Percentiles rank a stretch among this genome's conserved stretches.
These are phyloP conservation scores for Endoconidiophora polonica DNA, from an alignment of 2,329 filamentous ascomycete species.

Conservation along the genomic window DNA sequence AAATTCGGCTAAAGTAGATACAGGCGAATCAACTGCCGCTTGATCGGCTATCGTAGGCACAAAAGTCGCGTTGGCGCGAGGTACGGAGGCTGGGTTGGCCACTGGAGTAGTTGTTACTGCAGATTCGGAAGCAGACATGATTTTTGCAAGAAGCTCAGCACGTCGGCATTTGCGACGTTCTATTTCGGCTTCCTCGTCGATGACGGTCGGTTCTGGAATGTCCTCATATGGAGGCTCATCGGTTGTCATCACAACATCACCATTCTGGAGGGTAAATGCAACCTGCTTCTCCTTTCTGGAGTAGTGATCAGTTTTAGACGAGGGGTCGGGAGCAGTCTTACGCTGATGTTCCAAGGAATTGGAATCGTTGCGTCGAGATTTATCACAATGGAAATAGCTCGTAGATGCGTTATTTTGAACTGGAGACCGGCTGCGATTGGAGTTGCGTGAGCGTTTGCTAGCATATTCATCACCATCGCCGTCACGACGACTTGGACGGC, in stretches of 20 bases:
- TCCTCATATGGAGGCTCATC: background rate
- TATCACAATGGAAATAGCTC: slow-evolving; percentile 14
- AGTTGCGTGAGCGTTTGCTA: slow-evolving; percentile 39
- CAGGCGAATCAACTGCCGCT: slow-evolving; percentile 26
- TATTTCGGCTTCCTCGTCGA: slow-evolving; percentile 70
- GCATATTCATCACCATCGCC: slow-evolving; percentile 31
- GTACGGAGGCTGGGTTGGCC: slow-evolving; percentile 35
- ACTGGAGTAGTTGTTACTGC: slow-evolving; percentile 31
- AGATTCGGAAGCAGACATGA: slow-evolving; percentile 55
- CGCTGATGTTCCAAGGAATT: too few relatives aligned
- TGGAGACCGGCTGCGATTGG: slow-evolving; percentile 31
- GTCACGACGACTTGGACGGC: slow-evolving; percentile 28
- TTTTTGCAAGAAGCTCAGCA: slow-evolving; percentile 72
- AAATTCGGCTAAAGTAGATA: slow-evolving; percentile 26
- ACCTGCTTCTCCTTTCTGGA: slow-evolving; percentile 9
- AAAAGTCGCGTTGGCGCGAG: slow-evolving; percentile 20
- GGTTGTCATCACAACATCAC: slow-evolving; percentile 8
- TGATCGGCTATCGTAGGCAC: slow-evolving; percentile 18
- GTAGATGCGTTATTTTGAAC: slow-evolving; percentile 17
- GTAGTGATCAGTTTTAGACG: slow-evolving; percentile 37
- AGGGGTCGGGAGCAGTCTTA: slow-evolving; percentile 32
- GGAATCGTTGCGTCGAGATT: slow-evolving; percentile 17
- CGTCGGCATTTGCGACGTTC: slow-evolving; percentile 71
- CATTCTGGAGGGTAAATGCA: slow-evolving; percentile 8
- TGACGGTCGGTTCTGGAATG: slow-evolving; percentile 31